Percentiles rank a stretch among this genome's conserved stretches.
Conservation (phyloP, 2,329 filamentous ascomycete species). For the Colletotrichum australisinense region DNA sequence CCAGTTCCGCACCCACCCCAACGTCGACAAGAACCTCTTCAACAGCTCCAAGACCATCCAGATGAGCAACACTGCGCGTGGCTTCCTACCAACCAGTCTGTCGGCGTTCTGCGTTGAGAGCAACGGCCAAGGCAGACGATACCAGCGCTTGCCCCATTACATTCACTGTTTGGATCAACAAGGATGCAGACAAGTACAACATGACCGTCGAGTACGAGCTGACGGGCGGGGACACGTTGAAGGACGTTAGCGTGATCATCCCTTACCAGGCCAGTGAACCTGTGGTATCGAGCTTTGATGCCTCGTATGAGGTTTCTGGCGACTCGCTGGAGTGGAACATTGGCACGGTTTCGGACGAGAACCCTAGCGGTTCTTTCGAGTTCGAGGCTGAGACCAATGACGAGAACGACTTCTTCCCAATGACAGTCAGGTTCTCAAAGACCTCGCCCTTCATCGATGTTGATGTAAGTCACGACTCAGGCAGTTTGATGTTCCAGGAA, state of each 20-base stretch:
- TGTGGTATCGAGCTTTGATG: constrained; percentile 91
- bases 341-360: constrained; percentile 85
- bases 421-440: constrained; percentile 92
- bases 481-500: background rate
- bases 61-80: constrained; percentile 86
- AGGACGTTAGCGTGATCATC: constrained; percentile 88
- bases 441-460: constrained; percentile 89
- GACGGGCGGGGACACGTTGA: constrained; percentile 80
- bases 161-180: constrained; percentile 98
- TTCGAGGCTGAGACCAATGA: constrained; percentile 91
- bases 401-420: constrained; percentile 97
- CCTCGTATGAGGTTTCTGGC: constrained; percentile 91
- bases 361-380: constrained; percentile 88
- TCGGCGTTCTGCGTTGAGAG: constrained; percentile 93
- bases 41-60: constrained; percentile 86
- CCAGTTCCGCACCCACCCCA: constrained; percentile 95
- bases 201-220: constrained; percentile 97
- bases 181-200: constrained; percentile 84
- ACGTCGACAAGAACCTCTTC: constrained; percentile 92
- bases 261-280: constrained; percentile 89
- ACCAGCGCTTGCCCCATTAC: constrained; percentile 87
- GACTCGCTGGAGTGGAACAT: constrained; percentile 96
- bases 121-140: constrained; percentile 84
- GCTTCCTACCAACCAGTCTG: constrained; percentile 94
- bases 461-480: constrained; percentile 74